These are phyloP conservation scores for Protostelium mycophagum DNA, from an alignment of 78 protist genomes.

Conservation along the genomic window DNA sequence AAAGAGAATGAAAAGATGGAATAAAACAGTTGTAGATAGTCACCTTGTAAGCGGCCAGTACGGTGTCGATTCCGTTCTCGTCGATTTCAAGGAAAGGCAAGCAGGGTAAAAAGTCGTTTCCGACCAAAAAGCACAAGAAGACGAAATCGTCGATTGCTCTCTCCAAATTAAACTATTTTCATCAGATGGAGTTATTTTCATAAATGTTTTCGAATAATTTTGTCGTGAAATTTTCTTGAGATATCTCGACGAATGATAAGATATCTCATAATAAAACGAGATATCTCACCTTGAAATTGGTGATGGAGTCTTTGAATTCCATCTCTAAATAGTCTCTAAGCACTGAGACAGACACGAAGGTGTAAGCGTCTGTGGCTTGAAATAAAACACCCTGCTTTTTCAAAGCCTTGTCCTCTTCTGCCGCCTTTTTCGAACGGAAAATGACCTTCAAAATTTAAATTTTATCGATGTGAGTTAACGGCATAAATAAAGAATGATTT, in stretches of 20 bases:
- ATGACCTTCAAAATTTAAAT: background rate
- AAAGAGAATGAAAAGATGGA: background rate
- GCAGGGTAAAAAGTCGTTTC: slow-evolving; percentile 96
- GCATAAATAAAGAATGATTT: background rate
- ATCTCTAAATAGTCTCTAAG: slow-evolving; percentile 66
- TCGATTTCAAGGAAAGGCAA: slow-evolving; percentile 72
- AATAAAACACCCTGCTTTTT: slow-evolving; percentile 1
- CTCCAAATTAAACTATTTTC: slow-evolving; percentile 25
- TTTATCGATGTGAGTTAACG: background rate
- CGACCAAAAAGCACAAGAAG: slow-evolving; percentile 78
- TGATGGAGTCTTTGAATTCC: slow-evolving; percentile 27
- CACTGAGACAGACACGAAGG: slow-evolving; percentile 30
- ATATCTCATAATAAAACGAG: background rate
- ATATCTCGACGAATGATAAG: background rate
- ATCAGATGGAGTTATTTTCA: background rate
- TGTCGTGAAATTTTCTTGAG: background rate
- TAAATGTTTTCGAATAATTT: background rate
- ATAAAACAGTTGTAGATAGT: background rate
- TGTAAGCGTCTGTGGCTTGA: slow-evolving; percentile 9
- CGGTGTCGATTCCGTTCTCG: slow-evolving; percentile 22
- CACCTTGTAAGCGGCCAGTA: slow-evolving; percentile 31
- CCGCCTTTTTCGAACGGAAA: background rate
- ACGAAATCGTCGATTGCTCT: slow-evolving; percentile 77
- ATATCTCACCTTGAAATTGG: background rate
- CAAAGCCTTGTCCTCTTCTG: background rate